These are phyloP conservation scores for Corymbia citriodora DNA, from an alignment of 441 rosid species.

Conservation along the genomic window DNA sequence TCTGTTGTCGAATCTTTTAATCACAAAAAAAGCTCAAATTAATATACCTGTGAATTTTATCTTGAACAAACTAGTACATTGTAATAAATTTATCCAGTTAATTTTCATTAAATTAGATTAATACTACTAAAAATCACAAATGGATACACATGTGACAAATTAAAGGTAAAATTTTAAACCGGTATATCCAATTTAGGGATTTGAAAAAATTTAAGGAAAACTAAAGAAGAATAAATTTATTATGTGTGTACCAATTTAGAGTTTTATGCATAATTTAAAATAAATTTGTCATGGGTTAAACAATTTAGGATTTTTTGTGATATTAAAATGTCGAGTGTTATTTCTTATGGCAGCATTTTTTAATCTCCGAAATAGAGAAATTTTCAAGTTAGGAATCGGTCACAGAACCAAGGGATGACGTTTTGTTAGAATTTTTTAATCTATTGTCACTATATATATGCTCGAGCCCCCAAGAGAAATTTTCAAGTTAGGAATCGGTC, in stretches of 20 bases:
- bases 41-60: fast-evolving
- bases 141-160: fast-evolving
- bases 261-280: fast-evolving
- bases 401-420: fast-evolving
- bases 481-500: background rate
- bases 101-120: fast-evolving
- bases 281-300: background rate
- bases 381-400: too few relatives aligned
- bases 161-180: fast-evolving
- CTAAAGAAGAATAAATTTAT: too few relatives aligned
- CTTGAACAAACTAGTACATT: too few relatives aligned
- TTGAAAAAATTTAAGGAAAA: fast-evolving
- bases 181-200: fast-evolving
- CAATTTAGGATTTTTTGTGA: fast-evolving
- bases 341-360: too few relatives aligned
- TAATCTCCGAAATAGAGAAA: too few relatives aligned
- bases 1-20: too few relatives aligned
- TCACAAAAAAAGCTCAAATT: too few relatives aligned
- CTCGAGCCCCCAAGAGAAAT: too few relatives aligned
- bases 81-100: fast-evolving
- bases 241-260: fast-evolving
- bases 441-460: fast-evolving
- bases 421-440: too few relatives aligned
- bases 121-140: fast-evolving
- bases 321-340: fast-evolving